Evolutionary conservation across 139 green algal genomes (phyloP), one percentile per base, ranked within the genome.

Genomic region (Haematococcus sp.): DNA sequence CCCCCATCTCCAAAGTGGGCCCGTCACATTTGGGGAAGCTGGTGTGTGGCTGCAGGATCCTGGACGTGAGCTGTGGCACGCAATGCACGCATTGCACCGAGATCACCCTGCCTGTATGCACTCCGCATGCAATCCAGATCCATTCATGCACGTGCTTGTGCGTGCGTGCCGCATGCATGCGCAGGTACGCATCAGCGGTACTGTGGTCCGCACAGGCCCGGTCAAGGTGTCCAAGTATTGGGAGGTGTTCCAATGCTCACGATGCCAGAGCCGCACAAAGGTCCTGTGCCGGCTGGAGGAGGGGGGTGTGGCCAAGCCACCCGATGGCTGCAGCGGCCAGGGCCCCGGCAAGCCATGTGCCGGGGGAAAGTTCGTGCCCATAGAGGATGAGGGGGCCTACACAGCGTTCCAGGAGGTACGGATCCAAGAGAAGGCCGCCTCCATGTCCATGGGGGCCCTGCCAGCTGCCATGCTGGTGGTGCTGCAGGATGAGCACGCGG

Each of bases 401-500:
- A 85, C 75, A 13, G 40, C 54, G 13, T 68, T 70, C 65, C 74
- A 80, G 23, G 74, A 80, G 35, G 43, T 80, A 19, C 70, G 71
- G 70, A 33, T 87, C 27, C 80, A 92, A 20, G 68, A 83, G 60
- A 74, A 68, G 25, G 66, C 63, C 19, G 73, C 91, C 58, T 86
- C 70, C 56, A 79, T 92, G 51, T 80, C 76, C 33, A 77, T 90
- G 30, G 88, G 89, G 11, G 73, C 80, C 49, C 46, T 89, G 27
- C 92, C 90, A 11, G 76, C 75, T 16, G 85, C 82, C 34, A 75
- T 97, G 1, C 74, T 68, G 0, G 88, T 94, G 4, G 72, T 97
- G 23, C 77, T 98, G 59, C 77, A 88, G 43, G 88, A 95, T 60
- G 94, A 98, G 51, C 79, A 98, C 20, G 94, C 88, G 2, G 93